Conservation (phyloP, 441 rosid species). For the Gossypium davidsonii region DNA sequence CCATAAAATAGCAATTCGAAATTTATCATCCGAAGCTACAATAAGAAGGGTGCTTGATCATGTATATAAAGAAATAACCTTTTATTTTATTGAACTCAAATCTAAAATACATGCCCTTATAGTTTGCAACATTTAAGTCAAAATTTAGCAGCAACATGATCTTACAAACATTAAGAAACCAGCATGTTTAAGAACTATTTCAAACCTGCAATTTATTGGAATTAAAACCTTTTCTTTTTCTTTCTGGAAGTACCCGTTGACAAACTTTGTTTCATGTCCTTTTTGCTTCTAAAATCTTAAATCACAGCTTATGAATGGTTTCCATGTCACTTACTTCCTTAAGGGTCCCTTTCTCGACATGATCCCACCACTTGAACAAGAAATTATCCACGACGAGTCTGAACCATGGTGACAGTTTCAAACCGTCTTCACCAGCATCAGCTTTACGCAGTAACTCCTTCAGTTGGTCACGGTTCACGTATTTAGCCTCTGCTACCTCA, state of each 20-base stretch:
- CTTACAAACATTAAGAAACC: neutral
- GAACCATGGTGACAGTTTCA: conserved; percentile 92
- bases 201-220: neutral
- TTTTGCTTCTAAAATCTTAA: neutral
- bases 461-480: conserved; percentile 65
- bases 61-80: neutral
- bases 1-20: too few species aligned
- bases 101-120: neutral
- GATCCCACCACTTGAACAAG: conserved; percentile 95
- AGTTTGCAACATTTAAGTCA: neutral
- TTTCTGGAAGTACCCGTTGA: neutral
- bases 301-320: conserved; percentile 63
- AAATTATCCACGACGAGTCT: conserved; percentile 86
- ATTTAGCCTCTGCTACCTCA: conserved; percentile 74
- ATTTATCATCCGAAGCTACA: too few species aligned
- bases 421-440: conserved; percentile 73
- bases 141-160: neutral
- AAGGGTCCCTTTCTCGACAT: conserved; percentile 66
- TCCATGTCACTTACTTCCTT: conserved; percentile 60
- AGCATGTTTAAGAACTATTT: neutral
- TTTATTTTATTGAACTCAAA: neutral
- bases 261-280: neutral
- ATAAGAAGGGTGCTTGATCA: neutral
- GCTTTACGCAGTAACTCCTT: conserved; percentile 80
- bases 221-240: neutral